phyloP scores from a whole-genome alignment of 176 grass and related monocot species.

The Rhipidocladum racemiflorum region DNA sequence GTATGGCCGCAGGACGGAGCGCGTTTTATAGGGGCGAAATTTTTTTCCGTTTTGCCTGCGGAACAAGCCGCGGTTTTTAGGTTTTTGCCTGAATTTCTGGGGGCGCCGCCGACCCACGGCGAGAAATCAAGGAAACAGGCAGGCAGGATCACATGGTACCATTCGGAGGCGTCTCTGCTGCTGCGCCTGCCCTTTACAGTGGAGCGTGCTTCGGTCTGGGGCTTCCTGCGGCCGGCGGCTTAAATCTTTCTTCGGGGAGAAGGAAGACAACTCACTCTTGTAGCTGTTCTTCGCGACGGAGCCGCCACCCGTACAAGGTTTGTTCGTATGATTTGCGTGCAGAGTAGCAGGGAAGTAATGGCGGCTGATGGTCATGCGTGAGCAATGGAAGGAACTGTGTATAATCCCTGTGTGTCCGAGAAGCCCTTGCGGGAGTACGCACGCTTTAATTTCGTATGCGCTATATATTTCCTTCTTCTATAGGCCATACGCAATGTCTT shows the following conservation, averaged over 20 bases:
- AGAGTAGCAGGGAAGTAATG: neutral
- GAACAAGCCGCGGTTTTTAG: constrained; percentile 28
- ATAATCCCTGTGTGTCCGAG: too few relatives aligned
- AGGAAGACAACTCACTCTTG: neutral
- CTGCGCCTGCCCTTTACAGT: neutral
- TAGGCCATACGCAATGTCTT: too few relatives aligned
- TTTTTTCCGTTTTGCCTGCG: neutral
- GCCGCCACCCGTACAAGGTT: neutral
- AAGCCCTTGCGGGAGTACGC: too few relatives aligned
- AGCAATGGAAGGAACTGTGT: neutral
- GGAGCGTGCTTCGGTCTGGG: neutral
- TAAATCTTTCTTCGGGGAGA: neutral
- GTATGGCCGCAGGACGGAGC: neutral
- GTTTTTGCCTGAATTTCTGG: neutral
- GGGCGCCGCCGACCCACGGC: neutral
- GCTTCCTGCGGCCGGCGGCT: neutral
- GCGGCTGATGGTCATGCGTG: neutral
- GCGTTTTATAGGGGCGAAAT: constrained; percentile 20
- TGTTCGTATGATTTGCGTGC: neutral
- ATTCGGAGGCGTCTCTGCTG: neutral
- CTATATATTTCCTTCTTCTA: too few relatives aligned
- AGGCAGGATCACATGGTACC: neutral
- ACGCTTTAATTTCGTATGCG: too few relatives aligned
- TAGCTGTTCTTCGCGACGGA: neutral
- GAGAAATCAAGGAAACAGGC: neutral